Evolutionary conservation across 805 yeast genomes (phyloP).

Genomic region (Lipomyces yamanashiensis): DNA sequence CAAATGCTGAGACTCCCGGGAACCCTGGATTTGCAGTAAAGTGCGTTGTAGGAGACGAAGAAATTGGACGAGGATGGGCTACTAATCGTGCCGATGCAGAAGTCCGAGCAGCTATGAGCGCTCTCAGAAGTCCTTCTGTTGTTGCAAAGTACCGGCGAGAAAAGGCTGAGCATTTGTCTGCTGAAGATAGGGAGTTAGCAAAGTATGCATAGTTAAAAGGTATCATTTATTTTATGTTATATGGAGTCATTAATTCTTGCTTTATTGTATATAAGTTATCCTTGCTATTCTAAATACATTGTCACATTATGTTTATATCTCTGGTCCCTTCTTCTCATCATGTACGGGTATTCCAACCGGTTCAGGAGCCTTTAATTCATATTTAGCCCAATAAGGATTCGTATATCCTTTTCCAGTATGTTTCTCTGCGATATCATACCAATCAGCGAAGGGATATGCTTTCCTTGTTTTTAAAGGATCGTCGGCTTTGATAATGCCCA

Average conservation of each 20-base stretch:
- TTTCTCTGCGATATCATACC: slow-evolving; percentile 35
- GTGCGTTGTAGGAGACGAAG: slow-evolving; percentile 66
- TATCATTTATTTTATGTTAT: background rate
- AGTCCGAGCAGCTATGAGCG: slow-evolving; percentile 80
- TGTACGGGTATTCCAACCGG: slow-evolving; percentile 8
- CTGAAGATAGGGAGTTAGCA: background rate
- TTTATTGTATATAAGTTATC: background rate
- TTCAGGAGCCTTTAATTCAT: slow-evolving; percentile 5
- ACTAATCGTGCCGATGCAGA: slow-evolving; percentile 78
- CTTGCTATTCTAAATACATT: background rate
- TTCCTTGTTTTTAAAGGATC: slow-evolving; percentile 63
- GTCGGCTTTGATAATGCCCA: slow-evolving; percentile 59
- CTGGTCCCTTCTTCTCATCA: slow-evolving; percentile 8
- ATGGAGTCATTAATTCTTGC: background rate
- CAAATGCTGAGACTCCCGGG: background rate
- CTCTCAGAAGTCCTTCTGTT: slow-evolving; percentile 60
- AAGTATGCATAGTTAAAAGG: background rate
- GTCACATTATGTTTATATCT: background rate
- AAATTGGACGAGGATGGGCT: slow-evolving; percentile 74
- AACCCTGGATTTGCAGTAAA: slow-evolving; percentile 59
- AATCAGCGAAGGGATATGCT: slow-evolving; percentile 48
- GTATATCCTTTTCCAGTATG: slow-evolving; percentile 31
- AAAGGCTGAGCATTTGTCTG: slow-evolving; percentile 12
- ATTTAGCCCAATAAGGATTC: slow-evolving; percentile 29
- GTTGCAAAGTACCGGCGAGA: slow-evolving; percentile 60